A percentile compares a stretch with the other conserved stretches of the same genome.
These are phyloP conservation scores for Mycena chlorophos DNA, from an alignment of 768 basidiomycete genomes.

Conservation along the genomic window DNA sequence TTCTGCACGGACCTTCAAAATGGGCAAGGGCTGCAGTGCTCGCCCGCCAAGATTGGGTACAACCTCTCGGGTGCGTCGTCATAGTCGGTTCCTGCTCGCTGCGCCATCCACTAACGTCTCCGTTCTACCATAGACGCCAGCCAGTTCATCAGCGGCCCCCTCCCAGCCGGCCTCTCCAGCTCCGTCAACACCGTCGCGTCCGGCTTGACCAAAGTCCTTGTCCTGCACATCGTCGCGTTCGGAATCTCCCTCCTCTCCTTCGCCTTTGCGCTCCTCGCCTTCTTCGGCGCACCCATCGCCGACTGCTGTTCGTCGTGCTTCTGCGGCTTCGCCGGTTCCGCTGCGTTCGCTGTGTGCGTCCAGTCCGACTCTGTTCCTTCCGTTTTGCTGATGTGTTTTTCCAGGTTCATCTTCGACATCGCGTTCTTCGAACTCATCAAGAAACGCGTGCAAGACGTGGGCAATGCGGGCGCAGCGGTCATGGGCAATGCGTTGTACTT, in stretches of 20 bases:
- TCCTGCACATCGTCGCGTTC: slow-evolving; percentile 3
- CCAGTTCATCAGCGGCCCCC: background rate
- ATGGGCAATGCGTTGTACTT: slow-evolving; percentile 13
- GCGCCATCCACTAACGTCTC: background rate
- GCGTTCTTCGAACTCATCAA: slow-evolving; percentile 13
- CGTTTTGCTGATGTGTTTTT: slow-evolving; percentile 1
- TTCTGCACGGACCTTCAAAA: slow-evolving; percentile 14
- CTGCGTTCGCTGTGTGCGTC: background rate
- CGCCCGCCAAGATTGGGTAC: slow-evolving; percentile 4
- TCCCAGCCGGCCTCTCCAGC: background rate
- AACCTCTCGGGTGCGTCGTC: slow-evolving; percentile 3
- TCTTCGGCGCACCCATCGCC: slow-evolving; percentile 2
- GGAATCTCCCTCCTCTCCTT: slow-evolving; percentile 3
- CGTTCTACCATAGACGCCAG: background rate
- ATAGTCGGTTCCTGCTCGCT: background rate
- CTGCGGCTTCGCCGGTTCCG: background rate
- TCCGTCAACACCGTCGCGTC: background rate
- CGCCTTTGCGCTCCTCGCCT: background rate
- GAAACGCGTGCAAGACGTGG: slow-evolving; percentile 4
- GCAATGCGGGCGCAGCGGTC: slow-evolving; percentile 8
- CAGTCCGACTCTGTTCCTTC: background rate
- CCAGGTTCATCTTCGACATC: slow-evolving; percentile 13
- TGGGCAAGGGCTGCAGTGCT: slow-evolving; percentile 13
- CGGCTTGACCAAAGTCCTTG: background rate
- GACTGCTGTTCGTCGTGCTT: slow-evolving; percentile 1